Evolutionary conservation across 495 filamentous ascomycete species (phyloP).

Genomic region (Pyronema omphalodes): DNA sequence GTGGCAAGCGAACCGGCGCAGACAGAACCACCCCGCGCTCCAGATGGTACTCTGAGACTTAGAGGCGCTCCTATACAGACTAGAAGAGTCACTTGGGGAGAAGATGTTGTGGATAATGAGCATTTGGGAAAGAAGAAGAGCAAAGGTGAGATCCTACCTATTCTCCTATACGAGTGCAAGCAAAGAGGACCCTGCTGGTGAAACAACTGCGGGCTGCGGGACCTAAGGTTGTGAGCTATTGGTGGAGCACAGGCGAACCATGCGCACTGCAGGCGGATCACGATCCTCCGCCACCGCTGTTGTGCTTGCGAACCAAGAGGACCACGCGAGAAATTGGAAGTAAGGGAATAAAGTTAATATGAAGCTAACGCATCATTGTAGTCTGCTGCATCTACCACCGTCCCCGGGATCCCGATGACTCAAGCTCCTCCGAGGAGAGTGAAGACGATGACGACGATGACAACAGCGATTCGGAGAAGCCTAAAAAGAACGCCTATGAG

Average conservation of each 20-base stretch:
- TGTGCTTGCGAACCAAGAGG: too few relatives aligned
- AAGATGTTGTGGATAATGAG: conserved; percentile 91
- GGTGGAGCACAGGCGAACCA: not conserved
- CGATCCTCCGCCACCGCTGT: too few relatives aligned
- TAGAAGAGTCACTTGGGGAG: conserved; percentile 68
- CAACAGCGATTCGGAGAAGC: conserved; percentile 28
- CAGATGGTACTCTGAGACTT: conserved; percentile 21
- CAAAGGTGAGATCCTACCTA: conserved; percentile 44
- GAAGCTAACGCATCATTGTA: conserved; percentile 23
- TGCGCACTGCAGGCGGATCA: too few relatives aligned
- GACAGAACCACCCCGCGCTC: conserved; percentile 6
- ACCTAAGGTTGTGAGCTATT: not conserved
- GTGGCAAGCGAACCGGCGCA: too few relatives aligned
- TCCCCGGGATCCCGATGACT: conserved; percentile 64
- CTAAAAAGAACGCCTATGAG: conserved; percentile 71
- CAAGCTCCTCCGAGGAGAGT: conserved; percentile 55
- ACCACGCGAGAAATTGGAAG: not conserved
- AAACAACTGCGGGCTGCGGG: not conserved
- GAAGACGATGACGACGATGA: conserved; percentile 39
- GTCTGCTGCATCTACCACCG: conserved; percentile 98
- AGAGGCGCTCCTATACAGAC: conserved; percentile 18
- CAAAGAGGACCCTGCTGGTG: not conserved
- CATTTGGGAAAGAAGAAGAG: conserved; percentile 82
- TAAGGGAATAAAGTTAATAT: not conserved
- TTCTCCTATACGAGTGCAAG: not conserved